phyloP scores from a whole-genome alignment of 2,329 filamentous ascomycete species.

The Talaromyces albobiverticillius region DNA sequence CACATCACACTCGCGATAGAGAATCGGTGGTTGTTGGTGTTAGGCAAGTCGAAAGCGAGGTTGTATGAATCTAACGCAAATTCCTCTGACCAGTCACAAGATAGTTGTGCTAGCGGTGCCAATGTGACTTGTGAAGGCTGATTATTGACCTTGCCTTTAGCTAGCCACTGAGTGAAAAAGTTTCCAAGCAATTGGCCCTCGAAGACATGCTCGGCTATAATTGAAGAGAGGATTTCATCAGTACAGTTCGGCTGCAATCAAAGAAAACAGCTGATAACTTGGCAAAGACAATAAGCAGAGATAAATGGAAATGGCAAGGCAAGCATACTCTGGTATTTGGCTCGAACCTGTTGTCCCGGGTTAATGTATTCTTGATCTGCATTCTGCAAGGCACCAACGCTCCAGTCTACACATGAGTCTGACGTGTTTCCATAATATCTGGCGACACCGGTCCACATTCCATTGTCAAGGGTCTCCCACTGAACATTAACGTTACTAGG shows the following conservation, averaged over 20 bases:
- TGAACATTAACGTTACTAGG: background rate
- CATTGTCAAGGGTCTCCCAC: background rate
- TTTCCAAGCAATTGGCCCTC: background rate
- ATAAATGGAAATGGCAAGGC: background rate
- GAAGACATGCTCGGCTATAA: conserved; percentile 1
- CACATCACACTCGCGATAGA: no score
- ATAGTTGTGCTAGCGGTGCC: background rate
- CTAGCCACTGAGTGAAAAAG: conserved; percentile 2
- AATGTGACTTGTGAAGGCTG: background rate
- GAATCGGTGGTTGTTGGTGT: no score
- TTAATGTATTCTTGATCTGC: background rate
- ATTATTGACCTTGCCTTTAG: background rate
- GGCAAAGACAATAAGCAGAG: background rate
- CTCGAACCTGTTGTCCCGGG: background rate
- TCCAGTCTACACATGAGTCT: background rate
- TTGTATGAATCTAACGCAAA: no score
- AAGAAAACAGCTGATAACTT: no score
- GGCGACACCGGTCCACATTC: background rate
- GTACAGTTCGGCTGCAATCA: no score
- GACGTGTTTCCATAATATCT: conserved; percentile 1
- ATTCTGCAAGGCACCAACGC: background rate
- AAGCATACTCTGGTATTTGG: conserved; percentile 2
- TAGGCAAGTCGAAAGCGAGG: no score
- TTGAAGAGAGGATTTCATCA: no score
- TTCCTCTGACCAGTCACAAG: background rate